Evolutionary conservation across 1,284 basidiomycete genomes (phyloP), one percentile per base, ranked within the genome.

Genomic region (Austroboletus olivaceoglutinosus): DNA sequence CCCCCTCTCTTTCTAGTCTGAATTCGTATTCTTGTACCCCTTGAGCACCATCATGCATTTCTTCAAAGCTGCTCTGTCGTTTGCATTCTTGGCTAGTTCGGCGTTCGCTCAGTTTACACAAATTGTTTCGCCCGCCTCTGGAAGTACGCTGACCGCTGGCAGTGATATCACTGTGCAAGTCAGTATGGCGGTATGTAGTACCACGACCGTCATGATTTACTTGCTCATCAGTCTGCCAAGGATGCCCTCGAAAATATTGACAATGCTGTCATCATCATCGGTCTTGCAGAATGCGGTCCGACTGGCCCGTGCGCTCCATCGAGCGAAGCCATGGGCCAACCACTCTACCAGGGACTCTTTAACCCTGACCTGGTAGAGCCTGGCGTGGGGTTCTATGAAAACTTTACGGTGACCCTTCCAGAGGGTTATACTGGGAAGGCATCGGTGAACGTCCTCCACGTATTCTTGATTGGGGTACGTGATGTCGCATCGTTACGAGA

Each of bases 381-480:
- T 44, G 43, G 19, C 9, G 36, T 9, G 2, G 36, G 19, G 11
- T 19, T 37, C 36, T 18, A 42, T 27, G 53, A 52, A 25, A 61
- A 67, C 40, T 64, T 57, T 30, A 58, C 61, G 3, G 54, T 67
- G 11, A 47, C 39, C 9, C 30, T 67, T 15, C 63, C 65, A 4
- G 1, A 23, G 39, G 5, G 8, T 5, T 58, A 50, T 3, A 0
- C 43, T 12, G 53, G 54, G 12, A 3, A 0, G 0, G 61, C 57
- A 12, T 58, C 60, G 8, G 34, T 64, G 55, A 64, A 62, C n/a
- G 53, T 51, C 5, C 55, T 67, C 48, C 58, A 60, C 29, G 25
- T 67, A 0, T 64, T 58, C 47, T 44, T 64, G 61, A 61, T 66
- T 12, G 63, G 65, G 46, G 63, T 64, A 47, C 49, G 65, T 62